Evolutionary conservation across 2,329 filamentous ascomycete genomes (phyloP), one percentile per base, ranked within the genome.

Genomic region (Xylariaceae sp.): DNA sequence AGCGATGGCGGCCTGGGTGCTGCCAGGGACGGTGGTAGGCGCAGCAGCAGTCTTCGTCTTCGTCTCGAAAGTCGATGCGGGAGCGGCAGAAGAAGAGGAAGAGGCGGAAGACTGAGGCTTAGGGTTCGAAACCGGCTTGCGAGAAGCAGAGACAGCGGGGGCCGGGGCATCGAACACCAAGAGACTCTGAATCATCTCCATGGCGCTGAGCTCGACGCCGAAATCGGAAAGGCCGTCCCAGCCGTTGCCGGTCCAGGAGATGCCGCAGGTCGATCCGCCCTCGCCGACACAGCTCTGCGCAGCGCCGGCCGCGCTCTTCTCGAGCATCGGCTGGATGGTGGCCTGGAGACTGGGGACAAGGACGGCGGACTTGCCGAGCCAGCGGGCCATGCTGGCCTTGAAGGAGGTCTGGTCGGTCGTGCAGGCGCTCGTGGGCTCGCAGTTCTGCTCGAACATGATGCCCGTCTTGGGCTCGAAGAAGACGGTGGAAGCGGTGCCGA

Each of bases 391-490:
- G 49, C 74, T 72, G 6, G 73, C 68, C 52, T 73, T 70, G 58
- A 70, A 69, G 27, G 61, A 61, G 29, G 75, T 70, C 53, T 73
- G 71, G n/a, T 72, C 69, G 2, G 59, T 61, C 32, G 67, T 60
- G 57, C 67, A 69, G 51, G 57, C 51, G 9, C 58, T 55, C 8
- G 53, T 59, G 0, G 72, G 70, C 64, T 86, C 83, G 70, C 85
- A 88, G 19, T 80, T 74, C 35, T 75, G 69, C 64, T 84, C 82
- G 43, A 71, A 76, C 71, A 84, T 78, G 64, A 83, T 72, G 43
- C 75, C 64, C 39, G 63, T 55, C 30, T 65, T 73, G 41, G 57
- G 54, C 31, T 47, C 54, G 70, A 81, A 81, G 64, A 81, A 80
- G 4, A 65, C 64, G 9, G 62, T 55, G 7, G 53, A 43, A 0